These are phyloP conservation scores for Microbotryum intermedium DNA, from an alignment of 1,284 basidiomycete genomes.

Conservation along the genomic window DNA sequence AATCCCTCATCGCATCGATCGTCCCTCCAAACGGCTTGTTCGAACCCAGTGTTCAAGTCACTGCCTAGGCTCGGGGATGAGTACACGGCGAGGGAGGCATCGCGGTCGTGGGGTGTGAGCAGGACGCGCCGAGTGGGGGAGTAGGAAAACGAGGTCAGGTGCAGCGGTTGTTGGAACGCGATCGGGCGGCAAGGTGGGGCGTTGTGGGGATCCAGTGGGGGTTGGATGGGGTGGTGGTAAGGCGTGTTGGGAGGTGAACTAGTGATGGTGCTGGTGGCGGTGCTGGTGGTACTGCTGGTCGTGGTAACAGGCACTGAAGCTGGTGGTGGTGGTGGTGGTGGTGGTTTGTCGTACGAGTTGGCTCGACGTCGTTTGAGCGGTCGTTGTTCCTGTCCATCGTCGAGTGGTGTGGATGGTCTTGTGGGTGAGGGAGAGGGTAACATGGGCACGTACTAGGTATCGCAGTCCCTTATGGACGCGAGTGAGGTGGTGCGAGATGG, in stretches of 20 bases:
- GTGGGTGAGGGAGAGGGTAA: too few relatives aligned
- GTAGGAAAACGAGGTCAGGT: conserved; percentile 60
- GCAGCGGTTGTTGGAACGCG: conserved; percentile 54
- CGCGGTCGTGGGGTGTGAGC: conserved; percentile 31
- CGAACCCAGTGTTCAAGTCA: conserved; percentile 38
- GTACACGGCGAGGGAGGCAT: conserved; percentile 61
- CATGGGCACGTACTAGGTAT: too few relatives aligned
- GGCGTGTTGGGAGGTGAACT: neutral
- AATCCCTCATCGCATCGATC: conserved; percentile 46
- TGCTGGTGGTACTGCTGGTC: too few relatives aligned
- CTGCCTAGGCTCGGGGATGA: conserved; percentile 51
- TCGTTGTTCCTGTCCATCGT: too few relatives aligned
- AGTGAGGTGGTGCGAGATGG: too few relatives aligned
- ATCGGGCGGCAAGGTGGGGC: conserved; percentile 33
- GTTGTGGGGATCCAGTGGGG: neutral
- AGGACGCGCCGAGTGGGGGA: conserved; percentile 37
- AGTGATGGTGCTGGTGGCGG: neutral
- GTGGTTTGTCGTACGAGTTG: too few relatives aligned
- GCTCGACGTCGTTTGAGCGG: too few relatives aligned
- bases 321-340: neutral
- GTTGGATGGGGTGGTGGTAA: neutral
- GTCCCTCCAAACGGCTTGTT: conserved; percentile 57
- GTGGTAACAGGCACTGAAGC: too few relatives aligned
- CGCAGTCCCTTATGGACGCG: too few relatives aligned
- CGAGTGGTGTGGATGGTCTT: too few relatives aligned